Conservation (phyloP, 768 basidiomycete genomes). For the Mycena rosella region DNA sequence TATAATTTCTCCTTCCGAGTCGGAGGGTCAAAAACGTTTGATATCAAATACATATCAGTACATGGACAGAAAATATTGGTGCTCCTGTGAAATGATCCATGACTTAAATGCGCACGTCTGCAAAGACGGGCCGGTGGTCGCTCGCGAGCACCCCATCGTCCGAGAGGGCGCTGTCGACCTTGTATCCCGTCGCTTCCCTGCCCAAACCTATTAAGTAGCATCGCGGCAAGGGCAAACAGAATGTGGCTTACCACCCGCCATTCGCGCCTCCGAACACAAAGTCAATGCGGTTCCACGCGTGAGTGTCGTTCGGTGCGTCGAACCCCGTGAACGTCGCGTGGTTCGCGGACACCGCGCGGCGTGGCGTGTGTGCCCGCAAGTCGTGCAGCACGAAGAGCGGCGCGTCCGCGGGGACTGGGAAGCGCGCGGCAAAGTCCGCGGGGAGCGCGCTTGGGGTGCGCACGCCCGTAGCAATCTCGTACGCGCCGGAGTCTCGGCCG, state of each 20-base stretch:
- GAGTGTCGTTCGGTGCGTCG: constrained; percentile 52
- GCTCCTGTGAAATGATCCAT: too few relatives aligned
- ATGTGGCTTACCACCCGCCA: constrained; percentile 54
- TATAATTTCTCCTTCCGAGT: too few relatives aligned
- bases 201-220: too few relatives aligned
- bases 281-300: constrained; percentile 59
- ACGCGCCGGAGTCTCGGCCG: constrained; percentile 62
- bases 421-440: constrained; percentile 57
- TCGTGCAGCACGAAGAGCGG: constrained; percentile 60
- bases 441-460: constrained; percentile 55
- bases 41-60: too few relatives aligned
- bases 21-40: too few relatives aligned
- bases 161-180: constrained; percentile 55
- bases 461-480: constrained; percentile 62
- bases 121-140: constrained; percentile 69
- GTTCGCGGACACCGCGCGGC: constrained; percentile 56
- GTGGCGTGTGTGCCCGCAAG: constrained; percentile 56
- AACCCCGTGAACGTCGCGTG: constrained; percentile 69
- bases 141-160: constrained; percentile 68
- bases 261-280: constrained; percentile 62
- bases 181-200: constrained; percentile 54
- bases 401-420: constrained; percentile 38
- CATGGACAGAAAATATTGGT: too few relatives aligned
- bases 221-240: background rate
- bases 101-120: constrained; percentile 48